Evolutionary conservation across 345 rosid species (phyloP), one percentile per base, ranked within the genome.

Genomic region (Bruguiera gymnorhiza): DNA sequence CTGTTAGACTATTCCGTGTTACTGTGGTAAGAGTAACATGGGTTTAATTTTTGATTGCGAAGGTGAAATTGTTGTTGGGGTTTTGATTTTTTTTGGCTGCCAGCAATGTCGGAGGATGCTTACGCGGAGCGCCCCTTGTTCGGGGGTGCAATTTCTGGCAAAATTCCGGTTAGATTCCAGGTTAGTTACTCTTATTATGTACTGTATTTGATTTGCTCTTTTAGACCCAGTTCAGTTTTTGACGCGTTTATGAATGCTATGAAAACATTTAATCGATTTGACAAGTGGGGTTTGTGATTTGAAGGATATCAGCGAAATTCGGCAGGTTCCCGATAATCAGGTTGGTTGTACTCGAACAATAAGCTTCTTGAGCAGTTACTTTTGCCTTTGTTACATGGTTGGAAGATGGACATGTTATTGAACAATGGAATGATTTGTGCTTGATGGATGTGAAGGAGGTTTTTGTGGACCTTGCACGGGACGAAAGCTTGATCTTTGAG

Each of bases 401-500:
- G 61, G 39, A 13, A 16, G 20, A 19, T 62, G 16, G 10, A 31
- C 63, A 6, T 60, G 62, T 32, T 65, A 24, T 23, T 11, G 36
- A 29, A 3, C 36, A 37, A 23, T 70, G 64, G 26, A 18, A 20
- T 6, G 27, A 6, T 55, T 59, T 54, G 30, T 63, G 39, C 48
- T 76, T 74, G 55, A 67, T 71, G 50, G 9, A 4, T 15, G 20
- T 39, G 39, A 48, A 92, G 97, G 98, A 93, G 82, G 93, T 81
- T 19, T 89, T 86, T 79, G 89, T 72, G 73, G 97, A 90, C 78
- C 96, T 89, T 62, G 72, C 86, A 1, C 89, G 96, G 6, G 93
- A 93, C 58, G 92, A 90, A 79, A 93, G 97, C 86, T 90, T 93
- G 82, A 74, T 87, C 36, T 81, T 89, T 66, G 97, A 93, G 91